These are phyloP conservation scores for Moelleriella libera DNA, from an alignment of 2,329 filamentous ascomycete species.

Conservation along the genomic window DNA sequence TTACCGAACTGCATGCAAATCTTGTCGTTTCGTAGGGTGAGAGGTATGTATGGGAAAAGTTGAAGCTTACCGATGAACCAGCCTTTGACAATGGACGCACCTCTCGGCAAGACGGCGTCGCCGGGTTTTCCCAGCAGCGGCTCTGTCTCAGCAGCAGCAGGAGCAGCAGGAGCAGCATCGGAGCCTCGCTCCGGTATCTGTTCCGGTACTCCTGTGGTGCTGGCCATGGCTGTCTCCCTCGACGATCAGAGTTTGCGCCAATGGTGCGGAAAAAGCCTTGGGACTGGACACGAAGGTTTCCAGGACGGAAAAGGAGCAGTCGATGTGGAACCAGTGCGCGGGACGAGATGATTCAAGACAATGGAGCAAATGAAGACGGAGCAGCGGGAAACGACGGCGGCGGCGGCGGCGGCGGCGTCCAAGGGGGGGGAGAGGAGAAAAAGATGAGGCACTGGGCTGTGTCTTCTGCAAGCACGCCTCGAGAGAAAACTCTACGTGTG, in stretches of 20 bases:
- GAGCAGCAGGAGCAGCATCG: slow-evolving; percentile 8
- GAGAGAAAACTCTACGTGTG: too few species aligned
- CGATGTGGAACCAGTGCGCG: too few species aligned
- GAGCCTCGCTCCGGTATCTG: slow-evolving; percentile 17
- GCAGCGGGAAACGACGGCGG: too few species aligned
- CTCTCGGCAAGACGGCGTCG: slow-evolving; percentile 56
- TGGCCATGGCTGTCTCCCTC: slow-evolving; percentile 59
- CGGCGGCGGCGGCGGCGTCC: too few species aligned
- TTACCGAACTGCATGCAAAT: background rate
- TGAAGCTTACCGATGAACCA: slow-evolving; percentile 58
- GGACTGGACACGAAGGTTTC: background rate
- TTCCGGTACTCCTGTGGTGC: slow-evolving; percentile 52
- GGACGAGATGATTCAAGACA: too few species aligned
- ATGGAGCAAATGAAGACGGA: too few species aligned
- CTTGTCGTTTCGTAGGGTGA: too few species aligned
- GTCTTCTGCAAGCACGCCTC: too few species aligned
- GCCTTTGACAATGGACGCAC: slow-evolving; percentile 52
- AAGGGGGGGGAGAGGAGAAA: too few species aligned
- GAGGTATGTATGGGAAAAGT: too few species aligned
- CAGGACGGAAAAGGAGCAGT: too few species aligned
- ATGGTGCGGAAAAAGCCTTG: background rate
- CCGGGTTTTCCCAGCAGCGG: slow-evolving; percentile 43
- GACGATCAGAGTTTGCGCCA: background rate
- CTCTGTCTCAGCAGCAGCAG: slow-evolving; percentile 19
- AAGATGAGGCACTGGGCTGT: too few species aligned